Evolutionary conservation across 176 grass and related monocot species (phyloP), one percentile per base, ranked within the genome.

Genomic region (Raddia guianensis): DNA sequence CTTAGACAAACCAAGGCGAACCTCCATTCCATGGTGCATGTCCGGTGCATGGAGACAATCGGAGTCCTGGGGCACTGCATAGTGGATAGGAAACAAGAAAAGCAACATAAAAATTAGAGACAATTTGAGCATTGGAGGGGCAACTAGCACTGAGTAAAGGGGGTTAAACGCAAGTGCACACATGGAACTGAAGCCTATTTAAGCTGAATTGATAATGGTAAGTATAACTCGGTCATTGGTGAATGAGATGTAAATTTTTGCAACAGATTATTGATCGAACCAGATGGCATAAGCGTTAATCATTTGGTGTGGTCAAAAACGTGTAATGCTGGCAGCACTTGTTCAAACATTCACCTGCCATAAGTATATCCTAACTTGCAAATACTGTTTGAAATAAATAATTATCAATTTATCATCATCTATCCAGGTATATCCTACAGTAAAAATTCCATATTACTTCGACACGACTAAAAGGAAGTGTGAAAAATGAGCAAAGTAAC

Each of bases 21-120:
- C 94, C 77, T 97, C 94, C 91, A 97, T 97, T 20, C 76, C 94
- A 13, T 94, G 91, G 60, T 97, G 94, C 91, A 94, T 88, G 56
- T 97, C 94, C 11, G 85, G 78, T 34, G 90, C 66, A 45, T 87
- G 80, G 49, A 87, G 84, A 71, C 66, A 83, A 53, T 97, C 94
- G 19, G 94, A 97, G 50, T 92, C 89, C 87, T 92, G 94, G 16
- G 94, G 94, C 82, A 90, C 94, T 94, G 70, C 66, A 92, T 73
- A 70, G 37, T 80, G 10, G 45, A 3, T 49, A 63, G 33, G 56
- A 77, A 53, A 13, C 19, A 68, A 53, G 10, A 54, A 76, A 42
- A 50, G 82, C 43, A 87, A 75, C 13, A 49, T 2, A 44, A 15
- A 33, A 27, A 60, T 45, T 15, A 14, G 53, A 55, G 43, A 20